phyloP scores from a whole-genome alignment of 2,329 filamentous ascomycete species.

The Thelonectria discophora region DNA sequence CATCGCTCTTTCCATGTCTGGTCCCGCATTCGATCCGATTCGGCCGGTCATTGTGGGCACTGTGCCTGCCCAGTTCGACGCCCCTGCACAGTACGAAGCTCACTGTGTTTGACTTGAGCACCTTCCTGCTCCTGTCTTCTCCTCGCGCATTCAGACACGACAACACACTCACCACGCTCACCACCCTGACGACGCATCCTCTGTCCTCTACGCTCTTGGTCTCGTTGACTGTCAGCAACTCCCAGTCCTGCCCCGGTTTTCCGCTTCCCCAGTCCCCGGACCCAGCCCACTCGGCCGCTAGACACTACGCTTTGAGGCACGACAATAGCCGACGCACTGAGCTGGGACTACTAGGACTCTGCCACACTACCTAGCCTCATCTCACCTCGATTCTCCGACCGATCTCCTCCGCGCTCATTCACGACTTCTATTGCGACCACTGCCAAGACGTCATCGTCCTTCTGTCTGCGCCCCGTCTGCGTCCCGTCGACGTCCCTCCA shows the following conservation, averaged over 20 bases:
- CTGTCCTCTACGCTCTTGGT: no score
- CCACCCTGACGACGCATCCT: no score
- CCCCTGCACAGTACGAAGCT: no score
- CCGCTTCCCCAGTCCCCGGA: conserved; percentile 20
- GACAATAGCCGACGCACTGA: conserved; percentile 17
- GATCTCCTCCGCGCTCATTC: background rate
- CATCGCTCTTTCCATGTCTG: background rate
- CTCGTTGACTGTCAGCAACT: no score
- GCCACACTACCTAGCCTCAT: conserved; percentile 1
- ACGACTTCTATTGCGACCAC: background rate
- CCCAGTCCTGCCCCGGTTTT: conserved; percentile 18
- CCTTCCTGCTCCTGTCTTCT: no score
- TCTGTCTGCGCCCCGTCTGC: background rate
- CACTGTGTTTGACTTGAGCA: background rate
- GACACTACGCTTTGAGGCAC: background rate
- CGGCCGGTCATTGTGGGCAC: background rate
- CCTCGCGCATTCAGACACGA: no score
- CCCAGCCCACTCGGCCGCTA: conserved; percentile 7
- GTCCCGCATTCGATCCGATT: background rate
- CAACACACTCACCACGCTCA: no score
- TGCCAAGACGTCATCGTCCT: conserved; percentile 4
- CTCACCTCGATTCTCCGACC: background rate
- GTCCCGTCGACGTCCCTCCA: background rate
- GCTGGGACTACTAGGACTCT: conserved; percentile 17
- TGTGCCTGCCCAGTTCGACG: no score